A percentile compares a stretch with the other conserved stretches of the same genome.
Conservation (phyloP, 2,329 filamentous ascomycete genomes). For the Phialemonium atrogriseum region DNA sequence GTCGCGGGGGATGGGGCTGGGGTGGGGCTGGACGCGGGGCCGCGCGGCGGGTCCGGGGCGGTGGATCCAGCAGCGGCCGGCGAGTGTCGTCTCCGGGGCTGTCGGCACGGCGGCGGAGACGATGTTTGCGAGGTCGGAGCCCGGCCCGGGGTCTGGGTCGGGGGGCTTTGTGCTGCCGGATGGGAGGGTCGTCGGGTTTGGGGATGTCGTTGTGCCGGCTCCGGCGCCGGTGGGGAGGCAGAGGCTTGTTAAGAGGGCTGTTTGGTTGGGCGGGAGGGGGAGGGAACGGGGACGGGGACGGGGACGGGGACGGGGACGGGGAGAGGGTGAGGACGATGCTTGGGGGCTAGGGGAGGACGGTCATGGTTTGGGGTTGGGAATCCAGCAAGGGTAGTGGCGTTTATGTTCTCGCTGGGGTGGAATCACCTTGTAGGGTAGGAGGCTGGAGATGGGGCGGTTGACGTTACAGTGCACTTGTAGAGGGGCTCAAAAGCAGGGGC, state of each 20-base stretch:
- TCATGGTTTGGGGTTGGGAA: neutral
- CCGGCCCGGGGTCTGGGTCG: neutral
- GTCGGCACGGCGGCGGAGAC: neutral
- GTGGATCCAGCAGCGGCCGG: neutral
- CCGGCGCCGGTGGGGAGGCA: too few species aligned
- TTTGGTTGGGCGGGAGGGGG: neutral
- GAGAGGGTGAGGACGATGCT: too few species aligned
- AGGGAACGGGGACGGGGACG: neutral
- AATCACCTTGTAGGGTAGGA: too few species aligned
- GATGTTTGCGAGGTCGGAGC: neutral
- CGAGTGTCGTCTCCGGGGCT: too few species aligned
- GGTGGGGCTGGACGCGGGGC: neutral
- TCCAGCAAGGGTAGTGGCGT: neutral
- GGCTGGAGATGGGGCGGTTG: too few species aligned
- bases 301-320: neutral
- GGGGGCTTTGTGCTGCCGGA: slow-evolving; percentile 1
- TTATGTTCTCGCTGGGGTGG: too few species aligned
- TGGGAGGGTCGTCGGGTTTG: slow-evolving; percentile 2
- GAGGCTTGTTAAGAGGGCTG: too few species aligned
- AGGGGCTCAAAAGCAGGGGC: too few species aligned
- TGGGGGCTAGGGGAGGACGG: neutral
- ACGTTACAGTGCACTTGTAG: too few species aligned
- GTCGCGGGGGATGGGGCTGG: neutral
- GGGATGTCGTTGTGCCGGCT: too few species aligned
- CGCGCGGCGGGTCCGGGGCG: neutral